Evolutionary conservation across 495 filamentous ascomycete species (phyloP), one percentile per base, ranked within the genome.

Genomic region (Penicillium lagena): DNA sequence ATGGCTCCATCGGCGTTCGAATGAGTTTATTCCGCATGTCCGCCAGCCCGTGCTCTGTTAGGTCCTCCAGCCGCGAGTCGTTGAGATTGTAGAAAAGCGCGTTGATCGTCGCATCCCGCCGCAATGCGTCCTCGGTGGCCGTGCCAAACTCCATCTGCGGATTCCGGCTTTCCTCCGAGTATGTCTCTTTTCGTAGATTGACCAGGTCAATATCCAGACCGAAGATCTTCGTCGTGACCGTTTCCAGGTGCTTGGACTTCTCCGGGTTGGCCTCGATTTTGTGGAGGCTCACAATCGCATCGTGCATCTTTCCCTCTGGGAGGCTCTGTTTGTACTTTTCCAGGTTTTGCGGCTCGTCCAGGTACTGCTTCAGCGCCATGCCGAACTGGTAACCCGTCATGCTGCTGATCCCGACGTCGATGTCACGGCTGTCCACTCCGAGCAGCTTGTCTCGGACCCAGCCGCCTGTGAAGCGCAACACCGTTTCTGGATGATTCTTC

Each of bases 371-470:
- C 42, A 85, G 63, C n/a, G 78, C 74, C 30, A 71, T 64, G 4
- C 79, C 82, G 59, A 96, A 97, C 22, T 84, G 74, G 54, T 83
- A 84, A 35, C 93, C 93, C 0, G 90, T 97, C 89, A 96, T 93
- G 40, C 76, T 83, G 70, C 91, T 93, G 68, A 99, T 95, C 27
- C 86, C 89, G 32, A 91, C 86, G 58, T 99, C 93, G 50, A 99
- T 95, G 53, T 99, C 93, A 59, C 94, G 78, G 59, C 88, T 93
- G 29, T 67, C 70, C 22, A 83, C 68, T 8, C 84, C 86, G 1
- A 99, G 75, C 8, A 99, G 76, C 72, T 96, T 97, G 72, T 99
- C 93, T 33, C 93, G 82, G 27, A 99, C 94, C 93, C 93, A 99
- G n/a, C 93, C 93, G 34, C 93, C 93, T 10, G 94, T 90, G 66